phyloP scores from a whole-genome alignment of 1,284 basidiomycete genomes.

The Apiotrichum montevideense region DNA sequence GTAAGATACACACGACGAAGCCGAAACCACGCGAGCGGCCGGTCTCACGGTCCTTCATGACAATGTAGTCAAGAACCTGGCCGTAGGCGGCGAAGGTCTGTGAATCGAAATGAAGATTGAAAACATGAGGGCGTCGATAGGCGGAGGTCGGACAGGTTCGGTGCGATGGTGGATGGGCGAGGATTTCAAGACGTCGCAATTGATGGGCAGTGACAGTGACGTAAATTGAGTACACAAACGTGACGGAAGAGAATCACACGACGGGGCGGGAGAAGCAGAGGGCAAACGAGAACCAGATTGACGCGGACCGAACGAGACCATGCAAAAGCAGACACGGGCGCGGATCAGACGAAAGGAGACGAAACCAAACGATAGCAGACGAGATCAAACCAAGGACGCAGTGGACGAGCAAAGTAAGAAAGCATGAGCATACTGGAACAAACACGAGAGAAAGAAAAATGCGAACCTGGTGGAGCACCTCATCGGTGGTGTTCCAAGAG shows the following conservation, averaged over 20 bases:
- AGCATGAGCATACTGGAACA: conserved; percentile 64
- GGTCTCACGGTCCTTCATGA: conserved; percentile 97
- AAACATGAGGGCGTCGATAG: too few relatives aligned
- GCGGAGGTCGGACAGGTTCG: too few relatives aligned
- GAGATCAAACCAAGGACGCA: background rate
- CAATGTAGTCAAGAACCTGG: conserved; percentile 59
- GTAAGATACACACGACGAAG: conserved; percentile 58
- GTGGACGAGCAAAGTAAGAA: background rate
- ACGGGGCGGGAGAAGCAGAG: background rate
- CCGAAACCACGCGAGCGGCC: conserved; percentile 94
- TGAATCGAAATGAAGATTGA: conserved; percentile 1
- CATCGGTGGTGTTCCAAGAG: conserved; percentile 83
- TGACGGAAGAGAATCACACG: too few relatives aligned
- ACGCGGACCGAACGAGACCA: background rate
- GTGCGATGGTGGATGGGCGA: background rate
- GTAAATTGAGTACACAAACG: background rate
- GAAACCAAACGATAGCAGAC: conserved; percentile 8
- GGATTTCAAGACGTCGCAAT: background rate
- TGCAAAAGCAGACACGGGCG: background rate
- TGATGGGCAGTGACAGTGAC: background rate
- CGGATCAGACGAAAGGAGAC: conserved; percentile 10
- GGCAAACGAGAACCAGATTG: background rate
- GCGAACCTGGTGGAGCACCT: conserved; percentile 68
- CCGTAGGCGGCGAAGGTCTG: conserved; percentile 45
- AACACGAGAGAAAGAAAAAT: conserved; percentile 47